phyloP scores from a whole-genome alignment of 805 yeast genomes.

The Zygosaccharomyces siamensis region DNA sequence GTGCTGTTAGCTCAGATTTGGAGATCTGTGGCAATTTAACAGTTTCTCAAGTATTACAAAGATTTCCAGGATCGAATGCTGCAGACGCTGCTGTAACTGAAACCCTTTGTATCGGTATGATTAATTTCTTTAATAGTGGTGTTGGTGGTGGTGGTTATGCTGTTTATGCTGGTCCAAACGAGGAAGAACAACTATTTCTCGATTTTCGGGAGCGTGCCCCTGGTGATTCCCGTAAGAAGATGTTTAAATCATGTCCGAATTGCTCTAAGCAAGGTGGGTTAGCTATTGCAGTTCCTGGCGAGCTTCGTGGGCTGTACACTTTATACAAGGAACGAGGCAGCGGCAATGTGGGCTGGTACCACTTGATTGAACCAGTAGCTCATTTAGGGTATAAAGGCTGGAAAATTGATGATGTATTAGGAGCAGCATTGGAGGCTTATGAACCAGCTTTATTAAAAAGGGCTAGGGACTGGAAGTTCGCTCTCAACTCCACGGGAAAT shows the following conservation, averaged over 20 bases:
- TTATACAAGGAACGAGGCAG: slow-evolving; percentile 60
- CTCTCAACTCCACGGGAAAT: slow-evolving; percentile 36
- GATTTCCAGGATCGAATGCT: slow-evolving; percentile 57
- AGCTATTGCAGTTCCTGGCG: slow-evolving; percentile 91
- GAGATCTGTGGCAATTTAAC: slow-evolving; percentile 34
- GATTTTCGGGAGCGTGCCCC: slow-evolving; percentile 94
- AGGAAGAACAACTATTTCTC: slow-evolving; percentile 52
- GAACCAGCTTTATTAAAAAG: slow-evolving; percentile 32
- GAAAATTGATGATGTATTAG: slow-evolving; percentile 44
- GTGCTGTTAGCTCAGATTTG: slow-evolving; percentile 38
- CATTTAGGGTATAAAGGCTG: slow-evolving; percentile 64
- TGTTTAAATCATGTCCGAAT: slow-evolving; percentile 50
- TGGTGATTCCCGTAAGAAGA: slow-evolving; percentile 48
- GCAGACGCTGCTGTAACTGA: slow-evolving; percentile 92
- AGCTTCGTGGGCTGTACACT: slow-evolving; percentile 72
- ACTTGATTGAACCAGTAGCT: slow-evolving; percentile 71
- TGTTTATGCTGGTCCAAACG: slow-evolving; percentile 34
- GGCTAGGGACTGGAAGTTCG: slow-evolving; percentile 52
- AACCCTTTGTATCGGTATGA: slow-evolving; percentile 80
- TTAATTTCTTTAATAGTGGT: slow-evolving; percentile 80
- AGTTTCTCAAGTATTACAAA: slow-evolving; percentile 24
- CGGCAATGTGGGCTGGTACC: slow-evolving; percentile 65
- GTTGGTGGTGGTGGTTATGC: slow-evolving; percentile 92
- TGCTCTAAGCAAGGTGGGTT: slow-evolving; percentile 73
- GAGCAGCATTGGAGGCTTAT: slow-evolving; percentile 39